Evolutionary conservation across 495 filamentous ascomycete genomes (phyloP), one percentile per base, ranked within the genome.

Genomic region (Neurospora sublineolata): DNA sequence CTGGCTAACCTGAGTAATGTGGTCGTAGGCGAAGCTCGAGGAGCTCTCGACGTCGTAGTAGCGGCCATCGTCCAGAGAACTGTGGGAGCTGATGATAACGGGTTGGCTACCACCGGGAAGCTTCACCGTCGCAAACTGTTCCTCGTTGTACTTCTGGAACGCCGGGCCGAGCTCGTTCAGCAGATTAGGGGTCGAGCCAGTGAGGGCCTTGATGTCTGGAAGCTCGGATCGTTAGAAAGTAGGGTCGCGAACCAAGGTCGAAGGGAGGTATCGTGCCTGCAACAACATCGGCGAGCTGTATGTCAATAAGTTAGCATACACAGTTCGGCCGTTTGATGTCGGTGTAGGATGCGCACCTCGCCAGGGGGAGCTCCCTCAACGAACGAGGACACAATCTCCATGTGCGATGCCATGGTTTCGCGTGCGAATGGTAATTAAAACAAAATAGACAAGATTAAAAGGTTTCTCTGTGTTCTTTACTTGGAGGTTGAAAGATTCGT

Each of bases 311-410:
- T 77, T 70, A 80, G 75, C 71, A 71, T 70, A 42, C 44, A 58
- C 23, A n/a, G 52, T 58, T 42, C 37, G 52, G 38, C 18, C 16
- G 20, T 41, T n/a, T 38, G 40, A n/a, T 74, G 38, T 41, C 12
- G 70, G 38, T 36, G 71, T 39, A 68, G 27, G 46, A 71, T 71
- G 78, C 86, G 76, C 88, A 97, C 95, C 92, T 99, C 96, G 83
- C 96, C 96, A 38, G 96, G 96, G 58, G 95, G 95, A 77, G 95
- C 93, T 80, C 93, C 93, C 81, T 97, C 89, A 73, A 99, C 89
- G 81, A 98, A 99, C 5, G 93, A 90, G 73, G 93, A 92, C 70
- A 92, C 83, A 37, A 91, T 89, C 71, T 90, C 88, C 72, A 90
- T 76, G 23, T 76, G 69, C n/a, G 80, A 82, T 14, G 82, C 74